Conservation (phyloP, 495 filamentous ascomycete genomes). For the Tuber umbilicatum region DNA sequence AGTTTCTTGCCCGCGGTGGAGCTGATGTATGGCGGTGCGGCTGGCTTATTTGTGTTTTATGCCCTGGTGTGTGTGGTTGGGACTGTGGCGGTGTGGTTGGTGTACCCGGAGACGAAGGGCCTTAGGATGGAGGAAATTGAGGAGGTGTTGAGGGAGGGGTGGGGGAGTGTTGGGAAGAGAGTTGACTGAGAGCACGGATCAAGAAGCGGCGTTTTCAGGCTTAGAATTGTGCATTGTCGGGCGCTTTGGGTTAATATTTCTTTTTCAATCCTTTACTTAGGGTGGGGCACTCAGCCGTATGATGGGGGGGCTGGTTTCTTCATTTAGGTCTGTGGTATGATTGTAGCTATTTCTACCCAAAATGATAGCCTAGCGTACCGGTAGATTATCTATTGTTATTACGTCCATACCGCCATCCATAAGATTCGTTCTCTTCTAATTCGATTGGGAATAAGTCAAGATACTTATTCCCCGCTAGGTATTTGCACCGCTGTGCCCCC, state of each 20-base stretch:
- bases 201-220: neutral
- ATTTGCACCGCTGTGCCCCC: neutral
- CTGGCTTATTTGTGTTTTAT: constrained; percentile 75
- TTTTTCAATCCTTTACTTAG: neutral
- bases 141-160: constrained; percentile 62
- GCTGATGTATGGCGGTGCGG: constrained; percentile 53
- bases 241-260: neutral
- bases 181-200: neutral
- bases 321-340: neutral
- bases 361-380: neutral
- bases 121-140: constrained; percentile 76
- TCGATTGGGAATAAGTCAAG: neutral
- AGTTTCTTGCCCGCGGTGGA: constrained; percentile 87
- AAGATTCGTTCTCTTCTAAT: neutral
- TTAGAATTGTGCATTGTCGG: neutral
- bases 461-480: neutral
- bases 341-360: neutral
- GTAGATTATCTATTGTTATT: too few species aligned
- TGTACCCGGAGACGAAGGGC: constrained; percentile 82
- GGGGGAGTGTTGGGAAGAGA: constrained; percentile 48
- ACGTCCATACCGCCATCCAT: neutral
- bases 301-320: neutral
- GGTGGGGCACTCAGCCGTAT: neutral
- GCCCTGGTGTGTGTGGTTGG: constrained; percentile 60
- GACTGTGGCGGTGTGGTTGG: constrained; percentile 58